Conservation (phyloP, 164 flowering plant genomes). For the Akebia trifoliata region DNA sequence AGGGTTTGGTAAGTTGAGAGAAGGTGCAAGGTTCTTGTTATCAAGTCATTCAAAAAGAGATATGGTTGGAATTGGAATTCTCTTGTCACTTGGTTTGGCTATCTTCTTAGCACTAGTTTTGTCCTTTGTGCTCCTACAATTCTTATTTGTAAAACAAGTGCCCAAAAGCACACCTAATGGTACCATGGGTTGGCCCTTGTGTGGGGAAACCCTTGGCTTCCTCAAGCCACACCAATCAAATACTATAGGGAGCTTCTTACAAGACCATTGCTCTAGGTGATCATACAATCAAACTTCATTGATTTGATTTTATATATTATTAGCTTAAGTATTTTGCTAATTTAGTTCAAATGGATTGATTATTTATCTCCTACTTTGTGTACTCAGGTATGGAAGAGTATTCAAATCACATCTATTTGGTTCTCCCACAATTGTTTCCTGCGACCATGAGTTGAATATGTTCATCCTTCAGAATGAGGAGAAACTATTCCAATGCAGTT, state of each 20-base stretch:
- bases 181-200: conserved; percentile 68
- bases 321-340: conserved; percentile 2
- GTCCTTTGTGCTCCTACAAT: conserved; percentile 13
- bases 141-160: conserved; percentile 16
- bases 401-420: conserved; percentile 77
- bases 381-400: conserved; percentile 63
- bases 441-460: conserved; percentile 63
- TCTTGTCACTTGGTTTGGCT: conserved; percentile 16
- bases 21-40: neutral
- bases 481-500: conserved; percentile 54
- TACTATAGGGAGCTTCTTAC: conserved; percentile 51
- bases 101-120: conserved; percentile 24
- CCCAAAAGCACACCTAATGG: conserved; percentile 46
- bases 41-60: conserved; percentile 5
- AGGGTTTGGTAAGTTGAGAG: conserved; percentile 7
- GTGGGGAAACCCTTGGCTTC: conserved; percentile 62
- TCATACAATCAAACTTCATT: neutral
- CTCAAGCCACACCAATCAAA: conserved; percentile 67
- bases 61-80: conserved; percentile 17
- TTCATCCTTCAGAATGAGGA: conserved; percentile 79
- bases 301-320: neutral
- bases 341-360: too few relatives aligned
- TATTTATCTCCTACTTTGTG: too few relatives aligned
- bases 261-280: conserved; percentile 60
- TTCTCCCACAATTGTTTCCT: conserved; percentile 63